Percentiles rank a stretch among this genome's conserved stretches.
Evolutionary conservation across 768 basidiomycete genomes (phyloP).

Genomic region (Lentinus tigrinus): DNA sequence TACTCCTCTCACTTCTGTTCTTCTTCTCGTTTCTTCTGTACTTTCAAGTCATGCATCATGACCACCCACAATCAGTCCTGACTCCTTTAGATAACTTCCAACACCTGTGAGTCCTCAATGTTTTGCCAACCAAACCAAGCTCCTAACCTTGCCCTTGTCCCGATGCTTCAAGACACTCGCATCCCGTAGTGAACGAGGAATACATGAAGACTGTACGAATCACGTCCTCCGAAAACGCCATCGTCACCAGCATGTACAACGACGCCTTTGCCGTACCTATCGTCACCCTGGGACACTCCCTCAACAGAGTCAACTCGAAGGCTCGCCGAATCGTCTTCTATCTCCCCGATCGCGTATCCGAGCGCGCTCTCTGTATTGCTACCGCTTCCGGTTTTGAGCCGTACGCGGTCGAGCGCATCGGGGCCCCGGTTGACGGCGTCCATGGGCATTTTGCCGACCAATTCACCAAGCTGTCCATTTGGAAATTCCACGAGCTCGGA

Average conservation of each 20-base stretch:
- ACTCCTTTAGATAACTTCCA: background rate
- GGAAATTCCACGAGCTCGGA: slow-evolving; percentile 32
- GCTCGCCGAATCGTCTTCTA: slow-evolving; percentile 32
- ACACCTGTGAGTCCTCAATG: background rate
- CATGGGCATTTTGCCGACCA: slow-evolving; percentile 36
- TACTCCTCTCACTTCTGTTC: background rate
- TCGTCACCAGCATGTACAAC: slow-evolving; percentile 29
- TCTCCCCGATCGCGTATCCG: slow-evolving; percentile 33
- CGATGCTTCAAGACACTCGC: background rate
- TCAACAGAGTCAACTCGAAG: slow-evolving; percentile 24
- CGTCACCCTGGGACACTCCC: slow-evolving; percentile 30
- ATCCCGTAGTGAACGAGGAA: slow-evolving; percentile 12
- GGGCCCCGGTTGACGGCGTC: slow-evolving; percentile 34
- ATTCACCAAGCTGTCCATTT: slow-evolving; percentile 41
- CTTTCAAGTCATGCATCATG: background rate
- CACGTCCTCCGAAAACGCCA: slow-evolving; percentile 18
- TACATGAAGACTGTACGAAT: background rate
- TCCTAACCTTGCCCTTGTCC: background rate
- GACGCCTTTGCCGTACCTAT: slow-evolving; percentile 28
- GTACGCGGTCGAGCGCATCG: slow-evolving; percentile 31
- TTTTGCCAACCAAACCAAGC: background rate
- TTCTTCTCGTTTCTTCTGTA: background rate
- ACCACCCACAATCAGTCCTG: background rate
- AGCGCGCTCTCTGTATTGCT: slow-evolving; percentile 35
- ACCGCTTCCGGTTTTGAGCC: slow-evolving; percentile 37